Conservation (phyloP, 352 stramenopile species). For the Phytophthora syringae region DNA sequence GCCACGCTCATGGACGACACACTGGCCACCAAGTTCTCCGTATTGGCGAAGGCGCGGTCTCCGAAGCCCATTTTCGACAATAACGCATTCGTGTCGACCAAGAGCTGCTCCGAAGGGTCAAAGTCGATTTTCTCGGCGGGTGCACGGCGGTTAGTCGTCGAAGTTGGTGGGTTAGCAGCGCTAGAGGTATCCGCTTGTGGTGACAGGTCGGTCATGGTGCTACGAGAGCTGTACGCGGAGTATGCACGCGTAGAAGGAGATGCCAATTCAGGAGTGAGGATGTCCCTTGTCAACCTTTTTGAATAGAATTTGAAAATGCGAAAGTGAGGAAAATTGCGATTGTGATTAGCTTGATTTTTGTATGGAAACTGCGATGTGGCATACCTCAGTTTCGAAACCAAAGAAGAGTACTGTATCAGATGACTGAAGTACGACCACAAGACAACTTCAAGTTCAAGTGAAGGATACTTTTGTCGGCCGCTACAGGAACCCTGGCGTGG, state of each 20-base stretch:
- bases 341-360: not conserved
- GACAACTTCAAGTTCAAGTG: slow-evolving; percentile 29
- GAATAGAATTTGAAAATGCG: slow-evolving; percentile 30
- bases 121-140: slow-evolving; percentile 14
- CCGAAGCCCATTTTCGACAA: slow-evolving; percentile 82
- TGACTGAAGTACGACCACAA: slow-evolving; percentile 28
- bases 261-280: slow-evolving; percentile 18
- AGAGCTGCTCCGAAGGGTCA: slow-evolving; percentile 19
- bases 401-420: slow-evolving; percentile 4
- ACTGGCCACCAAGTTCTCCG: slow-evolving; percentile 83
- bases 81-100: slow-evolving; percentile 74
- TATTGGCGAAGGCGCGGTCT: slow-evolving; percentile 74
- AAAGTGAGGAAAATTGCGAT: slow-evolving; percentile 30
- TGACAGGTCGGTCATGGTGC: slow-evolving; percentile 14
- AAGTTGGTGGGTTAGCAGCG: slow-evolving; percentile 7
- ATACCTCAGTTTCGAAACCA: slow-evolving; percentile 30
- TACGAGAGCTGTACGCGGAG: slow-evolving; percentile 1
- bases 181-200: slow-evolving; percentile 3
- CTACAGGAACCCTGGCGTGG: slow-evolving; percentile 12
- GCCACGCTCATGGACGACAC: slow-evolving; percentile 93
- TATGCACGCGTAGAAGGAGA: slow-evolving; percentile 7
- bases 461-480: slow-evolving; percentile 6
- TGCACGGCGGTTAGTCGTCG: slow-evolving; percentile 3
- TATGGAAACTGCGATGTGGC: slow-evolving; percentile 24
- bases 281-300: slow-evolving; percentile 4